A percentile compares a stretch with the other conserved stretches of the same genome.
phyloP scores from a whole-genome alignment of 2,329 filamentous ascomycete genomes.

The Taxawa tesnikishii region DNA sequence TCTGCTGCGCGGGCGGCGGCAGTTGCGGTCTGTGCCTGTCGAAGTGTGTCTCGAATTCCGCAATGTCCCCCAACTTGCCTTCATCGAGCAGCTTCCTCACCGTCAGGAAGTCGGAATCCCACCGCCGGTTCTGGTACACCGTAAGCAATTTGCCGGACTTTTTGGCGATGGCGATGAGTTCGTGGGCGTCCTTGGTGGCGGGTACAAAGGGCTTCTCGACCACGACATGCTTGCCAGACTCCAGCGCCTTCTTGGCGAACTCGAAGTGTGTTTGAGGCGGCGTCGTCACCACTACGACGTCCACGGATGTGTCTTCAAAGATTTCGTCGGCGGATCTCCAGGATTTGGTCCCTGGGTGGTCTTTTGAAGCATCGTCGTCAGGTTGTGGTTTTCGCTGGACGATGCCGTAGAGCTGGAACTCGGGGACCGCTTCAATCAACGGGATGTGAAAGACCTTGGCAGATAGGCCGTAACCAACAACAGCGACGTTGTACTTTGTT shows the following conservation, averaged over 20 bases:
- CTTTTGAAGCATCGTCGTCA: conserved; percentile 53
- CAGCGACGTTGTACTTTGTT: conserved; percentile 38
- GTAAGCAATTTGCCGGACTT: conserved; percentile 28
- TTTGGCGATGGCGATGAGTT: conserved; percentile 36
- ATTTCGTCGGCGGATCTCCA: conserved; percentile 51
- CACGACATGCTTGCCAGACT: conserved; percentile 63
- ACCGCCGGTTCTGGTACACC: conserved; percentile 52
- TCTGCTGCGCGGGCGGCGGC: conserved; percentile 23
- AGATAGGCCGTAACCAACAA: conserved; percentile 49
- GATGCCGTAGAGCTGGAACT: conserved; percentile 56
- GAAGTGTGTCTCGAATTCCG: conserved; percentile 71
- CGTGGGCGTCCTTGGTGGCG: conserved; percentile 52
- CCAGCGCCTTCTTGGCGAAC: conserved; percentile 51
- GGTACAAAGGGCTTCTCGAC: conserved; percentile 78
- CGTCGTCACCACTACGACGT: conserved; percentile 60
- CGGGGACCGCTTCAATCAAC: conserved; percentile 50
- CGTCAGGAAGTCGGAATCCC: conserved; percentile 66
- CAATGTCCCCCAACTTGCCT: conserved; percentile 53
- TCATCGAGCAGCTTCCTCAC: conserved; percentile 49
- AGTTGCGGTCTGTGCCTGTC: conserved; percentile 56
- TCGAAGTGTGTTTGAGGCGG: conserved; percentile 59
- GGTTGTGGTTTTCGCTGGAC: conserved; percentile 60
- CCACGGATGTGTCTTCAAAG: conserved; percentile 51
- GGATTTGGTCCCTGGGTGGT: conserved; percentile 53
- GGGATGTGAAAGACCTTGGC: conserved; percentile 81